Base-by-base conservation (phyloP, 495 filamentous ascomycete species). In the Lichenothelia convexa region DNA sequence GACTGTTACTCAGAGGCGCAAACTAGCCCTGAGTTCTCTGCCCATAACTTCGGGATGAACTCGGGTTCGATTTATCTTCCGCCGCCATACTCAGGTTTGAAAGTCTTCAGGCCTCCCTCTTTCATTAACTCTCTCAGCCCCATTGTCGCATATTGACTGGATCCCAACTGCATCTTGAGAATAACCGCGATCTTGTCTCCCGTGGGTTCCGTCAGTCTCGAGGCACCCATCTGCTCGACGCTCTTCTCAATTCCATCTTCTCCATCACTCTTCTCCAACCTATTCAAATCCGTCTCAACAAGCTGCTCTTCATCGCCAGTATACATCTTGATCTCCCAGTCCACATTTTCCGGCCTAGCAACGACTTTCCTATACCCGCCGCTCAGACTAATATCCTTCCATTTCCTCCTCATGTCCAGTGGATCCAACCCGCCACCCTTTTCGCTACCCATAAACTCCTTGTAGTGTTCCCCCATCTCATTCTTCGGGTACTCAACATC, bases 81-180 rank as follows among this genome's bases (percentile, higher is more conserved):
- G 31, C 31, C 17, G 11, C 16, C 9, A 18, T 15, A 60, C 17
- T 83, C 79, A 4, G 77, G 70, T 53, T 78, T 70, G 49, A 69
- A 82, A 0, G 64, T 59, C 43, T 55, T 60, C 3, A 74, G 63
- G 23, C 67, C 71, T 1, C 76, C 77, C 5, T 39, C 41, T 50
- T 73, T 78, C 62, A 74, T 77, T 48, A 97, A 58, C 62, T 97
- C 89, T 29, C 89, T 65, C 43, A 97, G 61, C 6, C 83, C 89
- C 67, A 97, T 78, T 2, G 91, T 97, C 0, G 89, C 89, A 51
- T 95, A 97, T 52, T 86, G 81, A 53, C 83, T 87, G 1, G 73
- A 70, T 17, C 75, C 76, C 15, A 97, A 63, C 51, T 86, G 73
- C 55, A 97, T 73, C 53, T 78, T 92, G 37, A 95, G 50, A 9